Evolutionary conservation across 768 basidiomycete genomes (phyloP).

Genomic region (Podaxis sp.): DNA sequence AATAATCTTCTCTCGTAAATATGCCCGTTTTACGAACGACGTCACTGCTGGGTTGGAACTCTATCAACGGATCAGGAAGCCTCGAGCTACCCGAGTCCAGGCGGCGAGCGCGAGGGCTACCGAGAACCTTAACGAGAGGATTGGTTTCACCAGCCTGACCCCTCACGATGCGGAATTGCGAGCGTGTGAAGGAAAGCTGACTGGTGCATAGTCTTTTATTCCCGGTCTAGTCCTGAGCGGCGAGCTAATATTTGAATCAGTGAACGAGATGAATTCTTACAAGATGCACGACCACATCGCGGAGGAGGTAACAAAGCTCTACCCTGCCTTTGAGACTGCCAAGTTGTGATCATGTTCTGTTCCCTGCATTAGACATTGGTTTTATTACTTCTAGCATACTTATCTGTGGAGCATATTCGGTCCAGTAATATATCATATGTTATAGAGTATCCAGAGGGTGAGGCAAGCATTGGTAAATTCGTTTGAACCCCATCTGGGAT

Average conservation of each 20-base stretch:
- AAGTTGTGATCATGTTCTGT: not conserved
- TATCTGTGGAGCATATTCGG: too few relatives aligned
- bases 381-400: not conserved
- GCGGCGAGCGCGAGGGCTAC: constrained; percentile 23
- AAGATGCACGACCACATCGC: constrained; percentile 23
- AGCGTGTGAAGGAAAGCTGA: constrained; percentile 23
- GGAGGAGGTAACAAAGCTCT: constrained; percentile 14
- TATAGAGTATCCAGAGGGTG: too few relatives aligned
- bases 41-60: constrained; percentile 20
- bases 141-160: constrained; percentile 26
- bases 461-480: not conserved
- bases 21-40: constrained; percentile 20
- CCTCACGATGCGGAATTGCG: constrained; percentile 23
- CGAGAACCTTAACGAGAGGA: constrained; percentile 27
- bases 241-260: constrained; percentile 9
- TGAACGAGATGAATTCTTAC: constrained; percentile 29
- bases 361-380: not conserved
- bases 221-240: not conserved
- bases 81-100: constrained; percentile 27
- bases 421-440: too few relatives aligned
- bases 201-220: constrained; percentile 16
- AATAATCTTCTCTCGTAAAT: constrained; percentile 25
- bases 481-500: not conserved
- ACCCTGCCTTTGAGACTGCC: not conserved
- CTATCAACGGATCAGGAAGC: constrained; percentile 25